A percentile compares a stretch with the other conserved stretches of the same genome.
Evolutionary conservation across 2,329 filamentous ascomycete species (phyloP).

Genomic region (Leptoxyphium fumago): DNA sequence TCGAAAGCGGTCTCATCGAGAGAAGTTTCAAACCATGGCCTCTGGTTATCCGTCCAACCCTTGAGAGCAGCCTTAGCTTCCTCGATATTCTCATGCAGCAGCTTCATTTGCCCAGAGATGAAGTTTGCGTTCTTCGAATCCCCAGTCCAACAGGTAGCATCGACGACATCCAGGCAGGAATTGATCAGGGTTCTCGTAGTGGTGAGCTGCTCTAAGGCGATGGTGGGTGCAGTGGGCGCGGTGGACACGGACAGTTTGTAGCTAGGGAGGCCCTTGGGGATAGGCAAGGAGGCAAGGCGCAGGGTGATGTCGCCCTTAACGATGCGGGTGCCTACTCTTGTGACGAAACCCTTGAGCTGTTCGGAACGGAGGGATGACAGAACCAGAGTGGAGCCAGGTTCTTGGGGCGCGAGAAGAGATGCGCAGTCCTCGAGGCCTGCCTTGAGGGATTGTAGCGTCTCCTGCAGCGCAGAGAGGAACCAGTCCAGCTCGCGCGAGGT

Average conservation of each 20-base stretch:
- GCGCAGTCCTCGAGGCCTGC: constrained; percentile 78
- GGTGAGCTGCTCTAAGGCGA: constrained; percentile 55
- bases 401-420: constrained; percentile 66
- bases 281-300: constrained; percentile 52
- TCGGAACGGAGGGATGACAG: constrained; percentile 79
- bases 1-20: constrained; percentile 43
- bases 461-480: constrained; percentile 46
- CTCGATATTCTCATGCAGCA: constrained; percentile 45
- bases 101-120: constrained; percentile 42
- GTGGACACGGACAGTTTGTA: constrained; percentile 39
- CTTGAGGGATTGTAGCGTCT: constrained; percentile 46
- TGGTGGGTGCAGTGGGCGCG: constrained; percentile 38
- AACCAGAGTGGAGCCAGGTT: constrained; percentile 77
- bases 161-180: constrained; percentile 68
- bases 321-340: constrained; percentile 75
- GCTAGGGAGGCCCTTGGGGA: constrained; percentile 33
- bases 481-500: constrained; percentile 47
- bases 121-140: constrained; percentile 45
- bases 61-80: constrained; percentile 46
- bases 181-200: constrained; percentile 64
- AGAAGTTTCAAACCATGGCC: constrained; percentile 41
- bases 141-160: constrained; percentile 59
- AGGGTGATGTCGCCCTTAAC: constrained; percentile 77
- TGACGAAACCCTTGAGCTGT: constrained; percentile 81
- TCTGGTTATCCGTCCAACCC: constrained; percentile 35